phyloP scores from a whole-genome alignment of 169 alveolate genomes.

The Cryptosporidium meleagridis region DNA sequence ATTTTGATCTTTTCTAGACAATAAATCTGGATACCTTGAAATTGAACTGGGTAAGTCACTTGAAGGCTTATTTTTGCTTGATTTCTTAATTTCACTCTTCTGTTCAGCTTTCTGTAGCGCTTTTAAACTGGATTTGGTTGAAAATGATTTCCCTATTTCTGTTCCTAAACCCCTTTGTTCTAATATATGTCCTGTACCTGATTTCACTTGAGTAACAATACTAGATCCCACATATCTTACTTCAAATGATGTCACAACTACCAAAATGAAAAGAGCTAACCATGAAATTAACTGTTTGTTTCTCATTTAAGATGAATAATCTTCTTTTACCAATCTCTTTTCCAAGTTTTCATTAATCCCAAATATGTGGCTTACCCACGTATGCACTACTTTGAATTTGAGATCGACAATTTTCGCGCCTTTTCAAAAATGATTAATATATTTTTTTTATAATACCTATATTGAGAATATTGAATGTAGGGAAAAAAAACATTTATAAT shows the following conservation, averaged over 20 bases:
- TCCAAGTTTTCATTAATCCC: neutral
- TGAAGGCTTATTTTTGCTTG: neutral
- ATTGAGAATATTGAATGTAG: too few species aligned
- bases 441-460: too few species aligned
- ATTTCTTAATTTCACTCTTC: neutral
- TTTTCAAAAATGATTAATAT: neutral
- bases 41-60: constrained; percentile 3
- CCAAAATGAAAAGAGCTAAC: neutral
- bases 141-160: neutral
- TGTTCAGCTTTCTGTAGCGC: too few species aligned
- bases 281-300: neutral
- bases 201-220: constrained; percentile 17
- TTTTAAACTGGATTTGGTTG: neutral
- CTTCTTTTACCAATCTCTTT: neutral
- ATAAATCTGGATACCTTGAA: constrained; percentile 19
- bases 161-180: neutral
- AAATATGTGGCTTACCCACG: constrained; percentile 21
- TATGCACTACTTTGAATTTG: constrained; percentile 20
- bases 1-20: neutral
- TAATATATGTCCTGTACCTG: neutral
- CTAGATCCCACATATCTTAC: constrained; percentile 7
- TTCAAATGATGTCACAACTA: neutral
- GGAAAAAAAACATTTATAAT: too few species aligned
- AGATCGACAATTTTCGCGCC: constrained; percentile 55
- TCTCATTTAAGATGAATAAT: neutral